phyloP scores from a whole-genome alignment of 1,139 yeast genomes.

The Zygosaccharomyces pseudobailii region DNA sequence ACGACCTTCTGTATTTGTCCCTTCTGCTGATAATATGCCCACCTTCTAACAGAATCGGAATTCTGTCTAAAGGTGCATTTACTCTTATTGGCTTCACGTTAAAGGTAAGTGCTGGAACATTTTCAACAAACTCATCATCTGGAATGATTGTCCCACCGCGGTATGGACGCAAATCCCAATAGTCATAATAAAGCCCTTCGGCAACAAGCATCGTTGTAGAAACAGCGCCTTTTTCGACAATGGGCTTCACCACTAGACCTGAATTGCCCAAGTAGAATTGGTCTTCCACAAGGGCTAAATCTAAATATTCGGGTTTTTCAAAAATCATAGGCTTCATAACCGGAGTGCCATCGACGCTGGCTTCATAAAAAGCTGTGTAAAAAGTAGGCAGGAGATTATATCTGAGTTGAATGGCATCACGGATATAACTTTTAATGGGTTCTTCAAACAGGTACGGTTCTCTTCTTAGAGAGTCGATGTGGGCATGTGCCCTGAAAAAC shows the following conservation, averaged over 20 bases:
- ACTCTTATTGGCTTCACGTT: slow-evolving; percentile 27
- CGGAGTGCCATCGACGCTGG: slow-evolving; percentile 61
- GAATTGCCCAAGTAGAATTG: slow-evolving; percentile 73
- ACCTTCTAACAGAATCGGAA: slow-evolving; percentile 73
- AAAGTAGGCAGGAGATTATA: slow-evolving; percentile 72
- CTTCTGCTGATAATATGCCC: slow-evolving; percentile 70
- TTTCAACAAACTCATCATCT: background rate
- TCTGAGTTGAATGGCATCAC: slow-evolving; percentile 67
- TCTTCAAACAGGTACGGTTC: slow-evolving; percentile 89
- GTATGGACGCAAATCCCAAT: slow-evolving; percentile 39
- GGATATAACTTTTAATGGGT: slow-evolving; percentile 61
- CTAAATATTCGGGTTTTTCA: slow-evolving; percentile 50
- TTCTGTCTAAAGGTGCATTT: slow-evolving; percentile 52
- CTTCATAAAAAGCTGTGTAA: slow-evolving; percentile 73
- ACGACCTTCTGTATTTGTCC: slow-evolving; percentile 73
- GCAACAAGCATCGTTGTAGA: slow-evolving; percentile 56
- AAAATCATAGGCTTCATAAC: slow-evolving; percentile 73
- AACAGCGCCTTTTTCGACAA: slow-evolving; percentile 52
- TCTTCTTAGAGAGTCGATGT: slow-evolving; percentile 83
- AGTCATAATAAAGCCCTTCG: slow-evolving; percentile 58
- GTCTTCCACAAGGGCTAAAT: slow-evolving; percentile 62
- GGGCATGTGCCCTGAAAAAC: slow-evolving; percentile 94
- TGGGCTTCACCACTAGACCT: slow-evolving; percentile 79
- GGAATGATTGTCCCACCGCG: background rate
- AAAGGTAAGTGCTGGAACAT: slow-evolving; percentile 37